Evolutionary conservation across 2,329 filamentous ascomycete species (phyloP).

Genomic region (Pseudogymnoascus sp.): DNA sequence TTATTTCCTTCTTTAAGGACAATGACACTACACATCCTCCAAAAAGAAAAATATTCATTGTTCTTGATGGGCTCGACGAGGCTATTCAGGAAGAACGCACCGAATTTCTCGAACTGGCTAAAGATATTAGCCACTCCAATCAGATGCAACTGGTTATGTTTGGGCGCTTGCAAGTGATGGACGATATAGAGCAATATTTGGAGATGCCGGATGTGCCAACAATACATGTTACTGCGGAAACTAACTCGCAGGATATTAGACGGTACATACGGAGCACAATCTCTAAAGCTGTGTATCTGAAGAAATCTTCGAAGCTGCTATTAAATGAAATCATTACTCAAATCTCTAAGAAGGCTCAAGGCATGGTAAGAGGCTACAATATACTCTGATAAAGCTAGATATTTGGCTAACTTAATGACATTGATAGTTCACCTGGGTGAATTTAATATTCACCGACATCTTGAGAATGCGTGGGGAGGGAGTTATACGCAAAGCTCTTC

Average conservation of each 20-base stretch:
- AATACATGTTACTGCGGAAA: not conserved
- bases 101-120: not conserved
- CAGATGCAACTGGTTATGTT: not conserved
- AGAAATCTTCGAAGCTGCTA: not conserved
- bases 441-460: not conserved
- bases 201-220: not conserved
- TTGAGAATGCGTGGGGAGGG: not conserved
- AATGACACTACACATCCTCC: not conserved
- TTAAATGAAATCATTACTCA: not conserved
- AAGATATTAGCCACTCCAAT: not conserved
- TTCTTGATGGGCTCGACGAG: not conserved
- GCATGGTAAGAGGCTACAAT: not conserved
- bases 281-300: not conserved
- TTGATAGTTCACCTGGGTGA: not conserved
- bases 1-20: not conserved
- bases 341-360: not conserved
- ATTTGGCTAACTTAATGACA: not conserved
- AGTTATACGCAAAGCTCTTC: not conserved
- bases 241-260: not conserved
- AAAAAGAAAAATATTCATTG: not conserved
- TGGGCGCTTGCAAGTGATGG: not conserved
- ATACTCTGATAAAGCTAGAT: not conserved
- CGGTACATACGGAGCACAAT: not conserved
- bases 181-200: not conserved
- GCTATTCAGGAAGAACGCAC: not conserved